Conservation (phyloP, 2,329 filamentous ascomycete genomes). For the Chaetomiaceae sp. region DNA sequence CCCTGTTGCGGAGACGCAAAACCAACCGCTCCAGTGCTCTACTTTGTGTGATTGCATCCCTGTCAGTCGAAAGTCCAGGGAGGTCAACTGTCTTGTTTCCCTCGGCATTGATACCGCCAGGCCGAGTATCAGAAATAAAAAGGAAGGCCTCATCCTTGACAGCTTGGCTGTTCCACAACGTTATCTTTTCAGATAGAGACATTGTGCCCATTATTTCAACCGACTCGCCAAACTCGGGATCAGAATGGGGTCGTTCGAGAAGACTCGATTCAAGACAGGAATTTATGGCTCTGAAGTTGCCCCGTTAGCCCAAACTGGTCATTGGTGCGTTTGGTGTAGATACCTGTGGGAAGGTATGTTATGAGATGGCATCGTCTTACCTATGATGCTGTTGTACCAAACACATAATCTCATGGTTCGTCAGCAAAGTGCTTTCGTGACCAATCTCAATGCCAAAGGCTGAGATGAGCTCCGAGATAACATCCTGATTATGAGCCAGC, state of each 20-base stretch:
- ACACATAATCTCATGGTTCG: background rate
- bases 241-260: too few relatives aligned
- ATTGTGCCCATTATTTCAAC: too few relatives aligned
- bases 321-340: too few relatives aligned
- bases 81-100: background rate
- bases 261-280: too few relatives aligned
- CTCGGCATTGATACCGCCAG: background rate
- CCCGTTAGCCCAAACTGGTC: too few relatives aligned
- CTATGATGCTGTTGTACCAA: background rate
- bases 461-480: background rate
- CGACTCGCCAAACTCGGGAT: too few relatives aligned
- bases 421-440: background rate
- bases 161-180: background rate
- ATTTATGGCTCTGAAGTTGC: too few relatives aligned
- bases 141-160: background rate
- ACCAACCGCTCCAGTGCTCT: background rate
- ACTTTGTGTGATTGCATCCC: background rate
- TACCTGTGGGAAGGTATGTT: too few relatives aligned
- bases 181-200: background rate
- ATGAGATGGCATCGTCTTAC: too few relatives aligned
- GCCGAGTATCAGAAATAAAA: background rate
- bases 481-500: background rate
- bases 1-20: background rate
- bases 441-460: background rate
- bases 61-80: background rate